phyloP scores from a whole-genome alignment of 495 filamentous ascomycete species.

The Apodospora peruviana region DNA sequence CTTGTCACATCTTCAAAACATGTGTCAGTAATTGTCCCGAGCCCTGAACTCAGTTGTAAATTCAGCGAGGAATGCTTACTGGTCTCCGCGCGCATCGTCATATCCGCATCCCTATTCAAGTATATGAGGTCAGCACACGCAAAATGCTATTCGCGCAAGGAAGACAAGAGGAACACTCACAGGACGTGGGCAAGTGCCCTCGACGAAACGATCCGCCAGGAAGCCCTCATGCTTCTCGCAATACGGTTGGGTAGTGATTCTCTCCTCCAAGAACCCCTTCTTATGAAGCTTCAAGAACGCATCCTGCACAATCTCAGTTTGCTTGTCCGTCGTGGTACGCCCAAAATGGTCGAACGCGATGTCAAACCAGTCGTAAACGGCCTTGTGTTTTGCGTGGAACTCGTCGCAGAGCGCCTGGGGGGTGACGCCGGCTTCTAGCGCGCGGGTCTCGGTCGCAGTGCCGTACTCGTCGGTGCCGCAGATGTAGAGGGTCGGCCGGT shows the following conservation, averaged over 20 bases:
- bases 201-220: constrained; percentile 88
- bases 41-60: background rate
- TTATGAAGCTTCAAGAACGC: constrained; percentile 72
- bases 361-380: constrained; percentile 77
- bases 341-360: constrained; percentile 83
- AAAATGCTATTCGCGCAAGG: constrained; percentile 17
- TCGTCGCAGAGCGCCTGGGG: constrained; percentile 73
- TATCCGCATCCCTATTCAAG: constrained; percentile 1
- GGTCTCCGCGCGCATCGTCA: constrained; percentile 3
- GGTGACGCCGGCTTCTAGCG: constrained; percentile 52
- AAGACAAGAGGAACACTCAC: constrained; percentile 34
- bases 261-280: constrained; percentile 79
- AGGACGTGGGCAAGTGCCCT: constrained; percentile 71
- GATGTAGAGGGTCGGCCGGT: constrained; percentile 43
- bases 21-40: constrained; percentile 1
- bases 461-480: constrained; percentile 67
- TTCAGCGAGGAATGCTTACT: background rate
- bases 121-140: constrained; percentile 33
- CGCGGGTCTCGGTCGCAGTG: constrained; percentile 77
- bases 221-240: constrained; percentile 81
- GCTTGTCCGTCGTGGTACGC: constrained; percentile 71
- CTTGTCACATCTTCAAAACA: constrained; percentile 62
- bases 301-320: constrained; percentile 79
- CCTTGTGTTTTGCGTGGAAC: constrained; percentile 77
- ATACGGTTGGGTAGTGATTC: constrained; percentile 71